Conservation (phyloP, 257 asterid species). For the Solanum lycopersicoides region DNA sequence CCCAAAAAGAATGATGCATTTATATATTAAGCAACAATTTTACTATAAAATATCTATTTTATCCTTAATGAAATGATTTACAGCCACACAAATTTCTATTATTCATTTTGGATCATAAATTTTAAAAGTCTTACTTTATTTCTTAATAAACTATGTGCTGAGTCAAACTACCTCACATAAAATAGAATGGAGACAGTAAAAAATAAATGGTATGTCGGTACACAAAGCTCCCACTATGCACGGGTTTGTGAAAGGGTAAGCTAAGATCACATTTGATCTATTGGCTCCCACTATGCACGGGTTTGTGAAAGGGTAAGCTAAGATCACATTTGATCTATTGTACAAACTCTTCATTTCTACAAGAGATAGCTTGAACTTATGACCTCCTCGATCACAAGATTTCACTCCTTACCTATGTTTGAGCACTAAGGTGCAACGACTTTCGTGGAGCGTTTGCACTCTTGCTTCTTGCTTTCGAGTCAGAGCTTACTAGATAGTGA, state of each 20-base stretch:
- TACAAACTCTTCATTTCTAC: background rate
- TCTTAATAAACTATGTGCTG: too few relatives aligned
- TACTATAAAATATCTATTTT: too few relatives aligned
- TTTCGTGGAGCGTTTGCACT: background rate
- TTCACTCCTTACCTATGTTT: background rate
- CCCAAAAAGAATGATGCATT: too few relatives aligned
- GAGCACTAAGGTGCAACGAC: background rate
- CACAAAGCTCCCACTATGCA: background rate
- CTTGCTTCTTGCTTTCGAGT: background rate
- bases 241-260: background rate
- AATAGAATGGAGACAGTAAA: too few relatives aligned
- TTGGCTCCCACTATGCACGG: too few relatives aligned
- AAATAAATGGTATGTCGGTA: background rate
- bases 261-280: background rate
- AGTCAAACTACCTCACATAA: too few relatives aligned
- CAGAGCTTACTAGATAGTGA: background rate
- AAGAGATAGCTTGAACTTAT: background rate
- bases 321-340: background rate
- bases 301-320: too few relatives aligned
- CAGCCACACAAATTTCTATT: too few relatives aligned
- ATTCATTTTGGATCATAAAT: too few relatives aligned
- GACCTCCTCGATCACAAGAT: background rate
- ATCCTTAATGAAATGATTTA: too few relatives aligned
- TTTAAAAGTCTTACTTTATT: too few relatives aligned
- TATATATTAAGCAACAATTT: too few relatives aligned